phyloP scores from a whole-genome alignment of 1,139 yeast genomes.

The Pneumocystis oryctolagi region DNA sequence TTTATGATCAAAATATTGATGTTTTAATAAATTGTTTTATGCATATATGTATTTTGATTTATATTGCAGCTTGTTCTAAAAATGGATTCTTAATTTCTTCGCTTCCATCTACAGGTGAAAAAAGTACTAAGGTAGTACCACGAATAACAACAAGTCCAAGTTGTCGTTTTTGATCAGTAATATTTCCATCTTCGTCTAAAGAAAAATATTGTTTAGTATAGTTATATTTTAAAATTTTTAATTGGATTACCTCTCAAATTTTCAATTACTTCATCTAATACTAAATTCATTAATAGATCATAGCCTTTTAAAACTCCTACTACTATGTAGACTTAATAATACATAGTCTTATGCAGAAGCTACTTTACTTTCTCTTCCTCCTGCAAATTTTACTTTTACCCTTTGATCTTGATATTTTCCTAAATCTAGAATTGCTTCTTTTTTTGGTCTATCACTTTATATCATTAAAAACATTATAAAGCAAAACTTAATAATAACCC shows the following conservation, averaged over 20 bases:
- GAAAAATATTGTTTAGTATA: not conserved
- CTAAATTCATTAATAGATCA: slow-evolving; percentile 87
- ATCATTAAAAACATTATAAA: not conserved
- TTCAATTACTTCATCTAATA: slow-evolving; percentile 71
- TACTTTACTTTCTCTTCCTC: slow-evolving; percentile 49
- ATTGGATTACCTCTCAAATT: slow-evolving; percentile 39
- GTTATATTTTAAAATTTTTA: not conserved
- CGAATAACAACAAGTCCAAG: slow-evolving; percentile 73
- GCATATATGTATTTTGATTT: not conserved
- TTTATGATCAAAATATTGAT: not conserved
- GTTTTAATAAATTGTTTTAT: not conserved
- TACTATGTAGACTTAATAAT: slow-evolving; percentile 26
- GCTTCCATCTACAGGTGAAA: slow-evolving; percentile 74
- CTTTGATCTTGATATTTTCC: slow-evolving; percentile 60
- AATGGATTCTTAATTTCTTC: slow-evolving; percentile 67
- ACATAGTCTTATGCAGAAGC: not conserved
- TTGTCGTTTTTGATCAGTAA: slow-evolving; percentile 40
- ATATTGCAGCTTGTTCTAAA: slow-evolving; percentile 12
- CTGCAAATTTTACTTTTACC: slow-evolving; percentile 66
- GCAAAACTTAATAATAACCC: not conserved
- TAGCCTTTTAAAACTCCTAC: slow-evolving; percentile 71
- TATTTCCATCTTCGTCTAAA: slow-evolving; percentile 37
- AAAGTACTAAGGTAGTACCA: slow-evolving; percentile 66
- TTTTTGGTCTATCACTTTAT: slow-evolving; percentile 23
- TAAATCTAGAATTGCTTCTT: slow-evolving; percentile 78